Evolutionary conservation across 2,329 filamentous ascomycete species (phyloP).

Genomic region (Cladophialophora bantiana): DNA sequence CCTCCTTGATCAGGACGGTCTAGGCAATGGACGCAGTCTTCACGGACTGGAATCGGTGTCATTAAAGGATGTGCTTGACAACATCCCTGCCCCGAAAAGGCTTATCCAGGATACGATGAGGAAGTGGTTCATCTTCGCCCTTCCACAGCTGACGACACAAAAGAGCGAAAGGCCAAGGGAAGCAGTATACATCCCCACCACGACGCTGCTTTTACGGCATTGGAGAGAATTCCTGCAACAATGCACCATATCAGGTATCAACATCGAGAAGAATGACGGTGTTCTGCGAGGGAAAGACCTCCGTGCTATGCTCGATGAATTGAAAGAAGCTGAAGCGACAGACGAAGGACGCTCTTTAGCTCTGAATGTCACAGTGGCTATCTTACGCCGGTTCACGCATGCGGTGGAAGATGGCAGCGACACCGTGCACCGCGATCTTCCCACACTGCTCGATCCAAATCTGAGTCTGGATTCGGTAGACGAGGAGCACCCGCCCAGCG

Average conservation of each 20-base stretch:
- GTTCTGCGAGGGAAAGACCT: not conserved
- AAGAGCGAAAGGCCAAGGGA: not conserved
- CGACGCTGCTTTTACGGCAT: conserved; percentile 31
- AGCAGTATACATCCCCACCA: conserved; percentile 24
- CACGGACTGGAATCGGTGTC: not conserved
- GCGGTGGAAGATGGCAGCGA: not conserved
- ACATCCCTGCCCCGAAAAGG: conserved; percentile 35
- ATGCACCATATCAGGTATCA: conserved; percentile 26
- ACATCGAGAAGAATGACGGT: conserved; percentile 16
- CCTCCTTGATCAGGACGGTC: not conserved
- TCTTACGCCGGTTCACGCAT: conserved; percentile 23
- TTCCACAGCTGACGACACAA: not conserved
- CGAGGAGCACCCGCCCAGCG: not conserved
- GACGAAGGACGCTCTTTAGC: conserved; percentile 12
- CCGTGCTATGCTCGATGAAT: conserved; percentile 5
- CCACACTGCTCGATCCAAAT: not conserved
- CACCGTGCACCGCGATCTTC: not conserved
- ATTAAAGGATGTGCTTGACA: conserved; percentile 30
- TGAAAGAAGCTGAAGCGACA: conserved; percentile 7
- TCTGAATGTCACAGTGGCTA: conserved; percentile 23
- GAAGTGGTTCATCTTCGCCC: conserved; percentile 28
- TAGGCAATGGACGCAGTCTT: not conserved
- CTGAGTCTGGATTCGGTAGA: not conserved
- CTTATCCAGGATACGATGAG: conserved; percentile 17
- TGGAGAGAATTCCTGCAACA: conserved; percentile 35